Evolutionary conservation across 2,329 filamentous ascomycete genomes (phyloP).

Genomic region (Neopestalotiopsis sp.): DNA sequence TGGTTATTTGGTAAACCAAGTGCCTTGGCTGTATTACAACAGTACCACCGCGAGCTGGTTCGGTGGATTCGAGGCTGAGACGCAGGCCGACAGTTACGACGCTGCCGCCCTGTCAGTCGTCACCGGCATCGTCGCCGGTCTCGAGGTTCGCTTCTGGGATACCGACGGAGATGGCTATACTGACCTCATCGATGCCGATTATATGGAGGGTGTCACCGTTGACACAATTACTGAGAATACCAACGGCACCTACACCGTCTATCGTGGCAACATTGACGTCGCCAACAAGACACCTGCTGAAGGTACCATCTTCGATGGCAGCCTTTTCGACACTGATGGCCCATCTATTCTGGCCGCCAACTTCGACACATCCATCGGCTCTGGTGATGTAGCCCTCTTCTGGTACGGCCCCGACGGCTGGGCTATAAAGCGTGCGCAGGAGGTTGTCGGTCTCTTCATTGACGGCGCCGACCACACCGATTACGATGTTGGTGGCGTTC

Average conservation of each 20-base stretch:
- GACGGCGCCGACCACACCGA: slow-evolving; percentile 8
- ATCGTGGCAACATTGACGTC: slow-evolving; percentile 9
- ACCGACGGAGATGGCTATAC: slow-evolving; percentile 2
- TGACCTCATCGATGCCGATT: slow-evolving; percentile 8
- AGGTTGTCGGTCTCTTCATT: slow-evolving; percentile 10
- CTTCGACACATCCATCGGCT: background rate
- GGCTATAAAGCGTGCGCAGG: slow-evolving; percentile 9
- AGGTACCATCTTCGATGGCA: background rate
- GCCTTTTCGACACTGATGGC: background rate
- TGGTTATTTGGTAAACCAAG: slow-evolving; percentile 5
- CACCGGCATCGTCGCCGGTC: slow-evolving; percentile 1
- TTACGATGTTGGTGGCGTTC: background rate
- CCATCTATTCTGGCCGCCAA: background rate
- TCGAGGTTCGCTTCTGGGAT: slow-evolving; percentile 9
- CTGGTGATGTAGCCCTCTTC: slow-evolving; percentile 7
- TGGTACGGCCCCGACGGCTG: slow-evolving; percentile 12
- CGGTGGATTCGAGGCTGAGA: background rate
- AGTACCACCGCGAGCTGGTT: background rate
- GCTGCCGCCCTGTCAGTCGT: slow-evolving; percentile 2
- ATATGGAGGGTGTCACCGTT: slow-evolving; percentile 2
- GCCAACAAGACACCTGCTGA: slow-evolving; percentile 1
- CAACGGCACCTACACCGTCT: slow-evolving; percentile 8
- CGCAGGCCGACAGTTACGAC: slow-evolving; percentile 5
- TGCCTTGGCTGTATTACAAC: slow-evolving; percentile 7
- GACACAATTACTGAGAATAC: background rate